phyloP scores from a whole-genome alignment of 225 moss, liverwort and hornwort species.

The Polytrichum commune region DNA sequence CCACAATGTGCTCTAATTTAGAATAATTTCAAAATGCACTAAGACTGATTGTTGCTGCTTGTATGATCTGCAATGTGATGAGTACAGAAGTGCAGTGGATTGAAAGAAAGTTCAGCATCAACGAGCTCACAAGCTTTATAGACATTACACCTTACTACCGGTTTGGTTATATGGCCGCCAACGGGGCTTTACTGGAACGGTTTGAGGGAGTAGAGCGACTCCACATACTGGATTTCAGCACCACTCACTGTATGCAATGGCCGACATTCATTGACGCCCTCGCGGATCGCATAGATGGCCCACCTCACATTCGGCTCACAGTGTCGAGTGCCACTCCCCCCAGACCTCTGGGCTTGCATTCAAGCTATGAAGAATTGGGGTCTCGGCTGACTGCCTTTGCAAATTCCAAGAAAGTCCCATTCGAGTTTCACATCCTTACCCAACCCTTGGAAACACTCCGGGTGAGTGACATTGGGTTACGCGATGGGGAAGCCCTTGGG shows the following conservation, averaged over 20 bases:
- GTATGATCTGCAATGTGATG: too few species aligned
- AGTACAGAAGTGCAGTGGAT: slow-evolving; percentile 44
- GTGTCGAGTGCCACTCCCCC: slow-evolving; percentile 50
- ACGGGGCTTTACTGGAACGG: slow-evolving; percentile 64
- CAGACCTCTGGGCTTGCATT: slow-evolving; percentile 46
- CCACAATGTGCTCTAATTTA: too few species aligned
- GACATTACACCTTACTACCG: slow-evolving; percentile 78
- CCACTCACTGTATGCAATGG: slow-evolving; percentile 81
- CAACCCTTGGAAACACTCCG: slow-evolving; percentile 38
- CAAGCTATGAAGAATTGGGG: slow-evolving; percentile 51
- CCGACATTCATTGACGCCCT: slow-evolving; percentile 81
- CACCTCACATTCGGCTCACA: slow-evolving; percentile 70
- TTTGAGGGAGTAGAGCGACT: slow-evolving; percentile 61
- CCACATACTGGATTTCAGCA: slow-evolving; percentile 72
- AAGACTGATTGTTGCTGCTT: too few species aligned
- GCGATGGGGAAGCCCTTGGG: slow-evolving; percentile 48
- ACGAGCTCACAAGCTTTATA: slow-evolving; percentile 57
- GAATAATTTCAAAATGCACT: too few species aligned
- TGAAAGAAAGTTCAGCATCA: slow-evolving; percentile 44
- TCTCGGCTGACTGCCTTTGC: slow-evolving; percentile 48
- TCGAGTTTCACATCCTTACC: slow-evolving; percentile 47
- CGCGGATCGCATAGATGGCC: slow-evolving; percentile 58
- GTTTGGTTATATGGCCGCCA: slow-evolving; percentile 79
- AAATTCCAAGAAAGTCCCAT: slow-evolving; percentile 48
- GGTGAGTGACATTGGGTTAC: slow-evolving; percentile 28